These are phyloP conservation scores for Cytospora piceae DNA, from an alignment of 2,329 filamentous ascomycete genomes.

Conservation along the genomic window DNA sequence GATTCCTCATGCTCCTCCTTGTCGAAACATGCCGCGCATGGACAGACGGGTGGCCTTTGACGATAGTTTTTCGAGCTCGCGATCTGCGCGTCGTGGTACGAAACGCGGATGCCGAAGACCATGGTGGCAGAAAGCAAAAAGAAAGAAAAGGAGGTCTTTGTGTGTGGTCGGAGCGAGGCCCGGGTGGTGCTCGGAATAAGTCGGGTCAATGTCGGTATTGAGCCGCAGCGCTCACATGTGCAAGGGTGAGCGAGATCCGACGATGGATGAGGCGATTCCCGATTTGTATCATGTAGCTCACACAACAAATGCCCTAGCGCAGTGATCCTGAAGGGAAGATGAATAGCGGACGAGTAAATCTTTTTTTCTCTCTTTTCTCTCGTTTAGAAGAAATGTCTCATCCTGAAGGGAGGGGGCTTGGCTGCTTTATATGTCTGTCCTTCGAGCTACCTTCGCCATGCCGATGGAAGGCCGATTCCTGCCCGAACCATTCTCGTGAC, in stretches of 20 bases:
- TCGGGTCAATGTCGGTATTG: constrained; percentile 27
- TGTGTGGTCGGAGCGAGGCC: background rate
- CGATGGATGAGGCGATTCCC: constrained; percentile 24
- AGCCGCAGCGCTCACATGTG: constrained; percentile 8
- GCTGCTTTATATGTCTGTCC: background rate
- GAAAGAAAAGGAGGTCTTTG: background rate
- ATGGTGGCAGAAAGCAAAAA: constrained; percentile 5
- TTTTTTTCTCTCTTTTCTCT: background rate
- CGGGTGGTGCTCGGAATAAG: background rate
- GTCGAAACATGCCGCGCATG: constrained; percentile 27
- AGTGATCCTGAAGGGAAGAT: background rate
- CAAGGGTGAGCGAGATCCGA: background rate
- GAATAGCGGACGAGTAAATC: constrained; percentile 19
- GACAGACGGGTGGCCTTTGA: constrained; percentile 22
- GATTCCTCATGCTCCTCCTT: constrained; percentile 1
- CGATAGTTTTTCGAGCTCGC: constrained; percentile 14
- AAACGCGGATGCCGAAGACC: constrained; percentile 27
- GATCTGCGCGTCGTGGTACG: constrained; percentile 24
- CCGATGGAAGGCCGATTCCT: background rate
- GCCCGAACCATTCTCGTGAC: constrained; percentile 7
- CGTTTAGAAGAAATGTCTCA: background rate
- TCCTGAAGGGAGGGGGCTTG: background rate
- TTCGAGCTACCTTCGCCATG: background rate
- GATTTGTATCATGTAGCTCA: constrained; percentile 1
- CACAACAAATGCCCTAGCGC: background rate